Percentiles rank a stretch among this genome's conserved stretches.
These are phyloP conservation scores for Nicotiana tabacum DNA, from an alignment of 257 asterid genomes.

Conservation along the genomic window DNA sequence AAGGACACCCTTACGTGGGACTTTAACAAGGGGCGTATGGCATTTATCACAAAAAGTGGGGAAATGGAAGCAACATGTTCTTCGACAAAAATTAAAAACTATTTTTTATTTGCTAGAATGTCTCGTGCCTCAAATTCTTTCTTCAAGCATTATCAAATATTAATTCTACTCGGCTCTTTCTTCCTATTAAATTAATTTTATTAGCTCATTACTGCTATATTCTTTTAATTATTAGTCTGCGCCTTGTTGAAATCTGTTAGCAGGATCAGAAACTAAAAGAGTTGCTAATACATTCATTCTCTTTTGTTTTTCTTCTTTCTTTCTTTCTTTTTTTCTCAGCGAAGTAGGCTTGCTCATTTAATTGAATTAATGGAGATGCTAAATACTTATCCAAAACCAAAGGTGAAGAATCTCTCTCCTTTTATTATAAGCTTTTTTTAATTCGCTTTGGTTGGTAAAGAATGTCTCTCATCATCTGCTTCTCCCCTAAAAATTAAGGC, in stretches of 20 bases:
- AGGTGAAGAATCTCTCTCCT: constrained; percentile 33
- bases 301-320: neutral
- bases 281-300: neutral
- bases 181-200: neutral
- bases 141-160: too few species aligned
- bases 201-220: neutral
- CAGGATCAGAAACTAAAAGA: constrained; percentile 1
- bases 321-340: constrained; percentile 30
- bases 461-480: neutral
- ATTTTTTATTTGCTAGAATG: too few species aligned
- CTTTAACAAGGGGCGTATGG: too few species aligned
- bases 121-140: too few species aligned
- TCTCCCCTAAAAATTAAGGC: neutral
- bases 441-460: neutral
- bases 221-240: neutral
- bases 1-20: too few species aligned
- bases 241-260: neutral
- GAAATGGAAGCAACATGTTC: too few species aligned
- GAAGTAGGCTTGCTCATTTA: constrained; percentile 73
- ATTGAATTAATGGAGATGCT: constrained; percentile 88
- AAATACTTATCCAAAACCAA: constrained; percentile 68
- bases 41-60: too few species aligned
- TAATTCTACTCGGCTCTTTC: too few species aligned
- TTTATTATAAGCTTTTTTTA: neutral
- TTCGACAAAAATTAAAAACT: too few species aligned